Conservation (phyloP, 2,329 filamentous ascomycete species). For the Verticillium nonalfalfae region DNA sequence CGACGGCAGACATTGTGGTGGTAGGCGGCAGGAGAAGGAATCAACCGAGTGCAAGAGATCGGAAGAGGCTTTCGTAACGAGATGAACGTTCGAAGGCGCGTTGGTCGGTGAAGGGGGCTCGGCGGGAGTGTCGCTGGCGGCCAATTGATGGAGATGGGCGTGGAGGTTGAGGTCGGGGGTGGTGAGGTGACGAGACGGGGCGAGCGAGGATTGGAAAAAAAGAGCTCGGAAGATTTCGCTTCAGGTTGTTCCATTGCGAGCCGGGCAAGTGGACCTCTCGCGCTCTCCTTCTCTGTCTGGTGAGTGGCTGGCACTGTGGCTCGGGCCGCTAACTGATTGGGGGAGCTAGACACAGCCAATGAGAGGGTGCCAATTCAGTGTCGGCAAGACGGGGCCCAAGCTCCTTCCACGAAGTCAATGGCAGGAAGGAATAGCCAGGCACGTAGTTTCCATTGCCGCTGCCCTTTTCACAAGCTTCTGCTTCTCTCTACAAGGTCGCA, state of each 20-base stretch:
- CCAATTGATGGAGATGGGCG: conserved; percentile 28
- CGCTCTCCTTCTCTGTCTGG: background rate
- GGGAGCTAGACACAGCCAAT: background rate
- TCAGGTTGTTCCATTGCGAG: conserved; percentile 15
- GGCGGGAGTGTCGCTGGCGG: conserved; percentile 10
- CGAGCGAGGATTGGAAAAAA: conserved; percentile 27
- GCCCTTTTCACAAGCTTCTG: background rate
- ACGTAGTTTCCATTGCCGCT: too few species aligned
- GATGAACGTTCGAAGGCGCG: background rate
- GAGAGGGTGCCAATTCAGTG: background rate
- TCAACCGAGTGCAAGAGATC: background rate
- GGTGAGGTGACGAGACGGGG: conserved; percentile 16
- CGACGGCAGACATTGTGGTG: conserved; percentile 22
- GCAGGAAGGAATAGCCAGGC: too few species aligned
- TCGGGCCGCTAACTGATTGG: background rate
- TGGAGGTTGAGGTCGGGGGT: conserved; percentile 13
- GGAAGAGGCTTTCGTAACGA: background rate
- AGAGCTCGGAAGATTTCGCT: conserved; percentile 40
- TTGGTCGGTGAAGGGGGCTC: background rate
- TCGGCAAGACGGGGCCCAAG: background rate
- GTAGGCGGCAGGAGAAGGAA: conserved; percentile 3
- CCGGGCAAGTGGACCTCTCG: conserved; percentile 8
- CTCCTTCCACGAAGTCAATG: background rate
- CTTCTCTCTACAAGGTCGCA: background rate
- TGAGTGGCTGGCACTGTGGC: background rate